Base-by-base conservation (phyloP, 768 basidiomycete genomes). In the Chalciporus pseudorubinellus region DNA sequence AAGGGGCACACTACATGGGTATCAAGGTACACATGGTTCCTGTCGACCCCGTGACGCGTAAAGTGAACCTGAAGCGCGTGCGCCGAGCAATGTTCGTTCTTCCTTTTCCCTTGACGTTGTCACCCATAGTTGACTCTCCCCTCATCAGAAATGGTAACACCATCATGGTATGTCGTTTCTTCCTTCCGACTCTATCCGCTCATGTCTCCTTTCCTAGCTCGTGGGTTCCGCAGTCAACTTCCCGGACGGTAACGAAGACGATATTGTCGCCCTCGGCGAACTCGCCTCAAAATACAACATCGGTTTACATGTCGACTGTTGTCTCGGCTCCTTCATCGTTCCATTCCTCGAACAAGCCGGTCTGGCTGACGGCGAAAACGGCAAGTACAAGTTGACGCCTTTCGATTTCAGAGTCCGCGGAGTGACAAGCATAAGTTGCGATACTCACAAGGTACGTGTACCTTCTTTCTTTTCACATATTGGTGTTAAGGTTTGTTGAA, bases 241-340 rank as follows among this genome's bases (percentile, higher is more conserved):
- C 68, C 87, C 88, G 0, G 89, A 92, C 54, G 90, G 90, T 21
- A 85, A 84, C 60, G 87, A 89, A 72, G 92, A 95, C 64, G 83
- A 94, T 51, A 95, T 99, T 46, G 74, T 82, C 14, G 83, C 77
- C 0, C 83, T 99, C 3, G 87, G 83, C 16, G 74, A 74, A 34
- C 76, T 99, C 14, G 95, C 95, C 0, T 69, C 78, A 50, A 76
- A 73, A 57, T 70, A 94, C 65, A 85, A 87, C 16, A 76, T 95
- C 49, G 93, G 94, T 7, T 70, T 98, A 21, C 95, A 97, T 64
- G 94, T 98, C 52, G 95, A 97, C 61, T 95, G 93, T 66, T 98
- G 95, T 67, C 76, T 98, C 10, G 95, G 94, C 3, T 89, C 87
- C 44, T 97, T 98, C 71, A 87, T 98, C 57, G 80, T 98, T 53